phyloP scores from a whole-genome alignment of 2,329 filamentous ascomycete genomes.

The Colletotrichum euphorbiae region DNA sequence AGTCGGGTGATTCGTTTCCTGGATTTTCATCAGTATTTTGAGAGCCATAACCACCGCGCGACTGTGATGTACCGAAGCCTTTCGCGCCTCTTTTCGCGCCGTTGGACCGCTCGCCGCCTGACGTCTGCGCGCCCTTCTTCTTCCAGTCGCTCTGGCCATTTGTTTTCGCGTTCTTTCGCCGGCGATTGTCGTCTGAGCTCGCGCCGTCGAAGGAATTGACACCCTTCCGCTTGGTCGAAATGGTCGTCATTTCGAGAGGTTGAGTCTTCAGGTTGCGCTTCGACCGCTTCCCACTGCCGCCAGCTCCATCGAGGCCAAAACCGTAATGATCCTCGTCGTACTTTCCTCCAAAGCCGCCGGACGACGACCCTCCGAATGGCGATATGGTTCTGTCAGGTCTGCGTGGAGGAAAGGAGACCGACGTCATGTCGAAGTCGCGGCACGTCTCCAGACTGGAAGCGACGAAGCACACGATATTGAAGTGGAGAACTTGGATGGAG shows the following conservation, averaged over 20 bases:
- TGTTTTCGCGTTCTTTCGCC: constrained; percentile 42
- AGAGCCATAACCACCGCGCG: constrained; percentile 31
- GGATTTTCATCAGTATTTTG: constrained; percentile 19
- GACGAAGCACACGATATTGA: constrained; percentile 24
- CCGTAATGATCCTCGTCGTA: constrained; percentile 29
- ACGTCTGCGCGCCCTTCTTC: constrained; percentile 40
- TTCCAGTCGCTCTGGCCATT: constrained; percentile 38
- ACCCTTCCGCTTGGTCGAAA: constrained; percentile 41
- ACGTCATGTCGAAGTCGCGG: constrained; percentile 38
- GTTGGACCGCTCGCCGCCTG: constrained; percentile 21
- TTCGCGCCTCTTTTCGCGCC: constrained; percentile 31
- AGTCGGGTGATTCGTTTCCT: constrained; percentile 19
- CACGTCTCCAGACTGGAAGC: constrained; percentile 26
- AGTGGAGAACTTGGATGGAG: constrained; percentile 40
- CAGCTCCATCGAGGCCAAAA: constrained; percentile 49
- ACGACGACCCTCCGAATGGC: constrained; percentile 22
- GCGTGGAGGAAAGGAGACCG: constrained; percentile 36
- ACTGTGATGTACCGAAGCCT: constrained; percentile 30
- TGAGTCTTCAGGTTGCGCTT: constrained; percentile 45
- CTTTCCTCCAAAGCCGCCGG: constrained; percentile 26
- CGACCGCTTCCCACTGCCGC: constrained; percentile 44
- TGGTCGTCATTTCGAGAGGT: constrained; percentile 46
- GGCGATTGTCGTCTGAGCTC: constrained; percentile 41
- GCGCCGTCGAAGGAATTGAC: constrained; percentile 44
- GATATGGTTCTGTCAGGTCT: constrained; percentile 27